Evolutionary conservation across 1,284 basidiomycete species (phyloP), one percentile per base, ranked within the genome.

Genomic region (Paramarasmius palmivorus): DNA sequence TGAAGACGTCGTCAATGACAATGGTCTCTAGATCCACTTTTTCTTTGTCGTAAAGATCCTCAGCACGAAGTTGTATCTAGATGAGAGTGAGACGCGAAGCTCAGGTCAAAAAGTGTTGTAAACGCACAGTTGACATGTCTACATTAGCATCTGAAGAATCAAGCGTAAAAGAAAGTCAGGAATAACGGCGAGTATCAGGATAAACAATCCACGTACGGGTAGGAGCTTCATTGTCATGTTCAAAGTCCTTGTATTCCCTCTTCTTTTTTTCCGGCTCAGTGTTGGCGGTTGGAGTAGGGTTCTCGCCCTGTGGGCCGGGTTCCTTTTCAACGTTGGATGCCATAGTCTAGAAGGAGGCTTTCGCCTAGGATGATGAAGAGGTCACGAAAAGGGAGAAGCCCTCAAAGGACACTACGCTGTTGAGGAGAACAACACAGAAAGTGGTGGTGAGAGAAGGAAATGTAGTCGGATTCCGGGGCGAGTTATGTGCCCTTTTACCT

Each of bases 21-120:
- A 98, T 89, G 47, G 93, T 95, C 79, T 98, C 95, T 54, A 98
- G 83, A 74, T 98, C 95, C 73, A 98, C 95, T 81, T 98, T 98
- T 77, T 98, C 94, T 79, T 96, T 97, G 76, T 96, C 92, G 73
- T 96, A 97, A 47, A 98, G 78, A 74, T 98, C 94, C 74, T 95
- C 93, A 10, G 93, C 92, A 71, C 88, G 94, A 65, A 96, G 81
- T 73, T 93, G 90, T 61, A 95, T 94, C 84, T 88, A 55, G 15
- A 50, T 63, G 51, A 49, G n/a, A 54, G 49, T 17, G 25, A 48
- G 49, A 58, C 56, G 25, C 10, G 37, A 51, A 57, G 40, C 23
- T 52, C 19, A 54, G 61, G 26, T 25, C 48, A 37, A 37, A 56
- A 54, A 36, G 48, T 25, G 19, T 54, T 6, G 35, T 58, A 59